phyloP scores from a whole-genome alignment of 164 flowering plant genomes.

The Echeveria elegans region DNA sequence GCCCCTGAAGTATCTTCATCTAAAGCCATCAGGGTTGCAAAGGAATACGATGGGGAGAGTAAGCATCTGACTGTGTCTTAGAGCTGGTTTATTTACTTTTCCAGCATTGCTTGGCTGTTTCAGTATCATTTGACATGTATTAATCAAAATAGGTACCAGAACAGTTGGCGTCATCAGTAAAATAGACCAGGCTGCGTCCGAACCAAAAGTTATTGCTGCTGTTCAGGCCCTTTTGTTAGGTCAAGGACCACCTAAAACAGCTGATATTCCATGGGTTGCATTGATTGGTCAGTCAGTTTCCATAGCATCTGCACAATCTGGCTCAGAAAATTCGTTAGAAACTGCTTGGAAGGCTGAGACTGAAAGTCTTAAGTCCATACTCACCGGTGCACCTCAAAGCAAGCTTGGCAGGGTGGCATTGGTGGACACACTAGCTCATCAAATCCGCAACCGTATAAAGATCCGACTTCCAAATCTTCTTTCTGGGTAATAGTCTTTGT shows the following conservation, averaged over 20 bases:
- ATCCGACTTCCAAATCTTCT: conserved; percentile 85
- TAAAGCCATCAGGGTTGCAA: conserved; percentile 66
- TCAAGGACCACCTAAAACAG: conserved; percentile 84
- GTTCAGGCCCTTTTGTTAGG: conserved; percentile 85
- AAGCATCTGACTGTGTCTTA: conserved; percentile 8
- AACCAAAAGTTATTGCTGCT: conserved; percentile 85
- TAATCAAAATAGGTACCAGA: conserved; percentile 61
- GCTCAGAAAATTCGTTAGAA: conserved; percentile 81
- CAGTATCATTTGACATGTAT: not conserved
- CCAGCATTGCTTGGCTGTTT: not conserved
- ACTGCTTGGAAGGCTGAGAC: conserved; percentile 96
- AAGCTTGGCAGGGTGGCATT: conserved; percentile 91
- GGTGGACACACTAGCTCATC: conserved; percentile 82
- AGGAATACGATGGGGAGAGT: conserved; percentile 88
- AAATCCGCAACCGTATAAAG: conserved; percentile 91
- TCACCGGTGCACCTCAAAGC: conserved; percentile 79
- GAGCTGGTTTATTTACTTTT: not conserved
- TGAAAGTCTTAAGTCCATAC: conserved; percentile 81
- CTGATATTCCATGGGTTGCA: conserved; percentile 95
- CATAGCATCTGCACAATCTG: conserved; percentile 87
- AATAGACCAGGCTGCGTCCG: conserved; percentile 89
- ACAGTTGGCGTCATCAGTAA: conserved; percentile 93
- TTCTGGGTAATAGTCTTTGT: conserved; percentile 57
- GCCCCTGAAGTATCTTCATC: conserved; percentile 86
- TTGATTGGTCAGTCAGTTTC: conserved; percentile 96